Percentiles rank a stretch among this genome's conserved stretches.
Conservation (phyloP, 768 basidiomycete species). For the Phylloporus scabripes region DNA sequence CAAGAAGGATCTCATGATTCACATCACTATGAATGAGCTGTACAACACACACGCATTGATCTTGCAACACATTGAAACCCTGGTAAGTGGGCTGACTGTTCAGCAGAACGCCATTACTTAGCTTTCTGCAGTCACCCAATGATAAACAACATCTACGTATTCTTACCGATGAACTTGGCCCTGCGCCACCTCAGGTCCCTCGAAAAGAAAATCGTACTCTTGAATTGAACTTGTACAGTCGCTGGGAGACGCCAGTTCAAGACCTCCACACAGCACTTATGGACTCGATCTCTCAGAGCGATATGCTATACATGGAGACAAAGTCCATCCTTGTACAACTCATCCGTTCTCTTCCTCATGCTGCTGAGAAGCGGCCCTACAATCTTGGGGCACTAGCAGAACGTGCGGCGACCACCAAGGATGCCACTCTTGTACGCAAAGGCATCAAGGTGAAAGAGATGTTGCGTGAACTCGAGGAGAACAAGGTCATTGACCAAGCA, state of each 20-base stretch:
- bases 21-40: conserved; percentile 97
- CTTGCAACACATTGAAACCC: conserved; percentile 87
- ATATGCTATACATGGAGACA: conserved; percentile 99
- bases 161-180: conserved; percentile 90
- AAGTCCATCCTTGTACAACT: conserved; percentile 99
- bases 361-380: conserved; percentile 81
- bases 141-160: conserved; percentile 98
- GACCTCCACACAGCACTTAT: conserved; percentile 95
- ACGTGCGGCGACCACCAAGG: conserved; percentile 94
- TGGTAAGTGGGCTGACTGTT: conserved; percentile 50
- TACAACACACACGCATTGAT: conserved; percentile 98
- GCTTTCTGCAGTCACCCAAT: conserved; percentile 70
- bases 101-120: background rate
- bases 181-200: conserved; percentile 91
- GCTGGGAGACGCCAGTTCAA: conserved; percentile 99
- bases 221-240: conserved; percentile 88
- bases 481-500: conserved; percentile 70
- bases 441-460: conserved; percentile 99
- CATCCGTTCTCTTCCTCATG: conserved; percentile 87
- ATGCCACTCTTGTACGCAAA: conserved; percentile 89
- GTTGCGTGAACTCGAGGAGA: conserved; percentile 91
- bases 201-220: conserved; percentile 96
- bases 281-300: conserved; percentile 94
- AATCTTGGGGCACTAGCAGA: conserved; percentile 88
- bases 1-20: conserved; percentile 97